Conservation (phyloP, 2,329 filamentous ascomycete species). For the Fusarium anguioides region DNA sequence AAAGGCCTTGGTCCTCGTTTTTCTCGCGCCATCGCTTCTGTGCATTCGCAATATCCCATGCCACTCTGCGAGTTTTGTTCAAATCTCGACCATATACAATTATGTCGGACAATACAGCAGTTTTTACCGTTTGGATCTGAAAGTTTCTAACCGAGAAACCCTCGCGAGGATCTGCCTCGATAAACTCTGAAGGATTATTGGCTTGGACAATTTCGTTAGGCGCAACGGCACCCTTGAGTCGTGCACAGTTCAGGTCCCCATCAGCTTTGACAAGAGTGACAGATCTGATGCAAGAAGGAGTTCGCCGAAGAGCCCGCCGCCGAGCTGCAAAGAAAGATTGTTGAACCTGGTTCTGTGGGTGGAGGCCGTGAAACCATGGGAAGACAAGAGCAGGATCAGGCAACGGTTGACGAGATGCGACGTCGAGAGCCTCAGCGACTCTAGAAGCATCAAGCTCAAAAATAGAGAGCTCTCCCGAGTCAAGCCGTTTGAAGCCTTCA, state of each 20-base stretch:
- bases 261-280: conserved; percentile 91
- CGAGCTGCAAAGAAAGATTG: conserved; percentile 88
- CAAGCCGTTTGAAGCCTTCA: conserved; percentile 65
- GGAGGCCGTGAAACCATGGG: conserved; percentile 94
- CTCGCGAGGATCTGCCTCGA: conserved; percentile 85
- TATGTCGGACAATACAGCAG: conserved; percentile 89
- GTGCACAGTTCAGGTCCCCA: conserved; percentile 77
- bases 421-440: conserved; percentile 78
- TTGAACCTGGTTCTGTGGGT: conserved; percentile 89
- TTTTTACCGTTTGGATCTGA: conserved; percentile 92
- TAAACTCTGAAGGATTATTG: conserved; percentile 68
- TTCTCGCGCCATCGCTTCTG: conserved; percentile 79
- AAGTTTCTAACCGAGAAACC: conserved; percentile 98
- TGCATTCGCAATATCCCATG: conserved; percentile 76
- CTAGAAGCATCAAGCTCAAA: conserved; percentile 78
- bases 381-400: conserved; percentile 90
- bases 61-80: conserved; percentile 70
- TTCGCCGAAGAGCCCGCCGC: conserved; percentile 75
- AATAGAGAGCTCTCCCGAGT: conserved; percentile 67
- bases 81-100: conserved; percentile 87
- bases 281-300: conserved; percentile 77
- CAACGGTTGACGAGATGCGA: conserved; percentile 80
- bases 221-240: conserved; percentile 87
- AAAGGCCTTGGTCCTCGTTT: conserved; percentile 66
- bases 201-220: conserved; percentile 80